phyloP scores from a whole-genome alignment of 352 stramenopile genomes.

The Globisporangium barbulae region DNA sequence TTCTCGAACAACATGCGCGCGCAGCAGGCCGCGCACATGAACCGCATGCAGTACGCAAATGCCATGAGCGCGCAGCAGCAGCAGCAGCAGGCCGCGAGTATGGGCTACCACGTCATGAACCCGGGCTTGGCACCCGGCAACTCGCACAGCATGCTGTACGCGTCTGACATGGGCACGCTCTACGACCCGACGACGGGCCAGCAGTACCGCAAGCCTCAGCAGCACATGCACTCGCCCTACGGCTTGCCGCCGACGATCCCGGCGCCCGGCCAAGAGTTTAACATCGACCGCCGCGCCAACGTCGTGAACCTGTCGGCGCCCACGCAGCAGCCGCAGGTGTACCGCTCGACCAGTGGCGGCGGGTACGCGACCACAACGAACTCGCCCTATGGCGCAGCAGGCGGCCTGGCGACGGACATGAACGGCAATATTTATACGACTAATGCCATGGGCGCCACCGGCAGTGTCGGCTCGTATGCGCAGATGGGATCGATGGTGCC shows the following conservation, averaged over 20 bases:
- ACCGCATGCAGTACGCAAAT: conserved; percentile 15
- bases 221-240: conserved; percentile 24
- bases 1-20: conserved; percentile 43
- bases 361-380: background rate
- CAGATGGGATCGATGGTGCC: conserved; percentile 24
- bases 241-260: conserved; percentile 29
- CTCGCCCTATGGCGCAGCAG: conserved; percentile 14
- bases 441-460: conserved; percentile 9
- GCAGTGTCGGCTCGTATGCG: conserved; percentile 27
- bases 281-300: conserved; percentile 40
- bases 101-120: conserved; percentile 23
- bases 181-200: conserved; percentile 54
- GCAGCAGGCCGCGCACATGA: conserved; percentile 35
- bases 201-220: conserved; percentile 42
- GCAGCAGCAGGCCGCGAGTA: conserved; percentile 22
- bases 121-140: conserved; percentile 6
- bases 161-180: conserved; percentile 34
- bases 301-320: conserved; percentile 33
- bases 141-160: conserved; percentile 36
- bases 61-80: conserved; percentile 26
- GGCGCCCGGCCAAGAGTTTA: conserved; percentile 29
- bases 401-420: conserved; percentile 25
- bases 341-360: background rate
- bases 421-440: conserved; percentile 47
- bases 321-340: conserved; percentile 3